Evolutionary conservation across 352 stramenopile species (phyloP).

Genomic region (Pythium phragmitis): DNA sequence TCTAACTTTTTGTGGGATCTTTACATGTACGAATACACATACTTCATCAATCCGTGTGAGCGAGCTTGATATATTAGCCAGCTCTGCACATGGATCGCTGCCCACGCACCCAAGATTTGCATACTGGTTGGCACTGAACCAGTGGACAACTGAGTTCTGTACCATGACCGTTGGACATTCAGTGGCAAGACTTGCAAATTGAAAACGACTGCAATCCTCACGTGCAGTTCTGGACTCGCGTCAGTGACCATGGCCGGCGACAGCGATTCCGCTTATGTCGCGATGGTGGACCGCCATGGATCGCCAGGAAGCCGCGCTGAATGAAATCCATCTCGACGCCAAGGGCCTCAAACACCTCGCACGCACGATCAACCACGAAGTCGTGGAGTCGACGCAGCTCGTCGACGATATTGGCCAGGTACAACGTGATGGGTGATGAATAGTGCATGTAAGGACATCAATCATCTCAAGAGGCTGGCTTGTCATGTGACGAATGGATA

Average conservation of each 20-base stretch:
- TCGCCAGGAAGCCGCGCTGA: slow-evolving; percentile 60
- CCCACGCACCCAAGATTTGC: too few species aligned
- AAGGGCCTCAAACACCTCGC: slow-evolving; percentile 68
- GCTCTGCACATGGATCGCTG: neutral
- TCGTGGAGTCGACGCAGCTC: slow-evolving; percentile 71
- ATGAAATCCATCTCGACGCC: slow-evolving; percentile 71
- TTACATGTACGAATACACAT: slow-evolving; percentile 16
- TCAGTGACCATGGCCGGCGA: neutral
- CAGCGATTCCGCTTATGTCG: neutral
- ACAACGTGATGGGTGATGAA: slow-evolving; percentile 14
- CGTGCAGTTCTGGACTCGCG: too few species aligned
- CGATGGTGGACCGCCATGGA: slow-evolving; percentile 52
- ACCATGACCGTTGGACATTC: neutral
- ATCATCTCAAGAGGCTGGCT: neutral
- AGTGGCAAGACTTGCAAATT: neutral
- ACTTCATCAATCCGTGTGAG: neutral
- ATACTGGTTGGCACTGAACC: neutral
- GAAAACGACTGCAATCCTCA: too few species aligned
- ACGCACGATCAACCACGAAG: slow-evolving; percentile 76
- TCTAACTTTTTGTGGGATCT: slow-evolving; percentile 6
- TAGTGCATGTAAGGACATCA: neutral
- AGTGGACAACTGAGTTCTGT: too few species aligned
- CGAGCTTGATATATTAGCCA: neutral
- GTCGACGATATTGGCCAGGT: slow-evolving; percentile 72
- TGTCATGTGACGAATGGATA: neutral